Conservation (phyloP, 805 yeast genomes). For the Tetrapisispora fleetii region DNA sequence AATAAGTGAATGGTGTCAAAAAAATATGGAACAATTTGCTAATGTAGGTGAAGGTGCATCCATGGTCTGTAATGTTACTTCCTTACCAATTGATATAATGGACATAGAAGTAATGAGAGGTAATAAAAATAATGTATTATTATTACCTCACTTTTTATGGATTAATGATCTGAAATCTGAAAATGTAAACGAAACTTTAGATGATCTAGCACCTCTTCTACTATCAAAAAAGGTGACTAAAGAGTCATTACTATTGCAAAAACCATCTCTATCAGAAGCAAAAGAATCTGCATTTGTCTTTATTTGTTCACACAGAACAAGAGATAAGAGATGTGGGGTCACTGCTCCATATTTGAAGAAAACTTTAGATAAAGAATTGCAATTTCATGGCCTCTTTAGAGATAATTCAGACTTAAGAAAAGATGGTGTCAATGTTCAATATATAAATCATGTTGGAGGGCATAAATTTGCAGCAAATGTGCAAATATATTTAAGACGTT, state of each 20-base stretch:
- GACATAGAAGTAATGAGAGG: slow-evolving; percentile 36
- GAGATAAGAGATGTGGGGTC: slow-evolving; percentile 89
- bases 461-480: slow-evolving; percentile 92
- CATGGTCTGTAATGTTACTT: slow-evolving; percentile 35
- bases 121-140: slow-evolving; percentile 46
- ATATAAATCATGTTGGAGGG: slow-evolving; percentile 86
- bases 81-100: slow-evolving; percentile 40
- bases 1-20: slow-evolving; percentile 33
- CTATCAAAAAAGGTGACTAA: slow-evolving; percentile 14
- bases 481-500: slow-evolving; percentile 46
- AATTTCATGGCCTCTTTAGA: slow-evolving; percentile 63
- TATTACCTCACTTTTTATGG: slow-evolving; percentile 72
- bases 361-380: slow-evolving; percentile 61
- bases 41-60: slow-evolving; percentile 24
- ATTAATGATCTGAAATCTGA: slow-evolving; percentile 38
- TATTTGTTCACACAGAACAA: slow-evolving; percentile 79
- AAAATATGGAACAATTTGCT: slow-evolving; percentile 17
- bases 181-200: slow-evolving; percentile 37
- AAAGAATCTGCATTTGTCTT: slow-evolving; percentile 43
- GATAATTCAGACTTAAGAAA: slow-evolving; percentile 69
- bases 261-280: slow-evolving; percentile 31
- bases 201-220: slow-evolving; percentile 35
- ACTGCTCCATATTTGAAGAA: slow-evolving; percentile 86
- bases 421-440: slow-evolving; percentile 63
- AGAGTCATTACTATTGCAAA: slow-evolving; percentile 24